Evolutionary conservation across 2,329 filamentous ascomycete genomes (phyloP).

Genomic region (Cordyceps tenuipes): DNA sequence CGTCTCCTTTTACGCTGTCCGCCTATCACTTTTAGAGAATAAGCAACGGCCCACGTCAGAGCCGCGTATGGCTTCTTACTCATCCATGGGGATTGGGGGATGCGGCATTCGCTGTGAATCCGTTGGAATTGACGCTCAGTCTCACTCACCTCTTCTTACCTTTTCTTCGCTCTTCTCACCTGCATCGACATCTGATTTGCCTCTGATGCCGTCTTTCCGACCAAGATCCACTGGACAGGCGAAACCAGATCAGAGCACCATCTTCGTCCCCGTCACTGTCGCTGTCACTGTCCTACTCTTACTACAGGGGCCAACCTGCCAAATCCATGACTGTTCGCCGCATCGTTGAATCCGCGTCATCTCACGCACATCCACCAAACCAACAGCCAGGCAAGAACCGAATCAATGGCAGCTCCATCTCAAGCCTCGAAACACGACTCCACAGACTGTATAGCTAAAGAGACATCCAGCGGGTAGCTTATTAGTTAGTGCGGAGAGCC

Average conservation of each 20-base stretch:
- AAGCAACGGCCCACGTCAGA: constrained; percentile 3
- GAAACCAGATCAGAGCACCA: not conserved
- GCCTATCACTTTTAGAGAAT: not conserved
- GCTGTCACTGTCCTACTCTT: not conserved
- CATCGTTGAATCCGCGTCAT: not conserved
- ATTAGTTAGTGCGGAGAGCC: not conserved
- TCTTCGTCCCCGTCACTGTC: too few relatives aligned
- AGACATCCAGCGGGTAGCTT: not conserved
- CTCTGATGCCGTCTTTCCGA: not conserved
- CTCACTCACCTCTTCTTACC: not conserved
- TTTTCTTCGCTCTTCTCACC: not conserved
- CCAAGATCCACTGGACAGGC: not conserved
- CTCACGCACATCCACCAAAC: not conserved
- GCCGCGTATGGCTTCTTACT: constrained; percentile 1
- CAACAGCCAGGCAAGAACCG: too few relatives aligned
- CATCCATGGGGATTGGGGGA: not conserved
- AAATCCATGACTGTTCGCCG: not conserved
- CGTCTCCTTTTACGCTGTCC: too few relatives aligned
- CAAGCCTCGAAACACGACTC: not conserved
- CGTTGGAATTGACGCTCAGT: constrained; percentile 3
- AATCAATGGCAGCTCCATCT: not conserved
- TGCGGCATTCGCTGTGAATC: constrained; percentile 1
- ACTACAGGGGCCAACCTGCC: not conserved
- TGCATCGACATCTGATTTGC: not conserved
- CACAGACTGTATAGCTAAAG: not conserved